Evolutionary conservation across 345 rosid genomes (phyloP), one percentile per base, ranked within the genome.

Genomic region (Heritiera fomes): DNA sequence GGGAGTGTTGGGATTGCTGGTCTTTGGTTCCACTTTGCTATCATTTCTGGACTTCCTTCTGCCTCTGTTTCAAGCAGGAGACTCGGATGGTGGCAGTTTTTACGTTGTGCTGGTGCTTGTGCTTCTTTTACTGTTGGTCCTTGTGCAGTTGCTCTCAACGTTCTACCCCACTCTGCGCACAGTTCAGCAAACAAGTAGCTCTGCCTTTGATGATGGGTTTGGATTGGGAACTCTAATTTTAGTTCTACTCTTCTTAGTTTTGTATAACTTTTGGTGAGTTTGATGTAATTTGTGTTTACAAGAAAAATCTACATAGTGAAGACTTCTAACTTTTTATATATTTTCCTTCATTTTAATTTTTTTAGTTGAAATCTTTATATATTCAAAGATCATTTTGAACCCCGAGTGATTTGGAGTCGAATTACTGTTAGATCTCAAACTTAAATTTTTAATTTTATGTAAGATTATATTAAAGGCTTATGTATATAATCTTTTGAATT

Each of bases 211-310:
- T 38, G 76, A 55, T 38, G 76, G 50, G 32, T 73, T 53, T 73
- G 76, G 76, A 18, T 56, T 73, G 13, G 76, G 64, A 73, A 73
- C 76, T 38, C 6, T 73, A 18, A 8, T 73, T 38, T 55, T 73
- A 1, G 49, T 55, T 55, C 7, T 73, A 17, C 60, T 73, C 18
- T 73, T 73, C 64, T 73, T 73, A 3, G 76, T 73, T 73, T 55
- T 73, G 76, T 73, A 55, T 55, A 18, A 73, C 5, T 55, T 17
- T 55, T 73, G 76, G 76, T 73, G 49, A 34, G 76, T 0, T 5
- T 72, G 61, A 53, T 34, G 38, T 34, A 34, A 34, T 34, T 34
- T 34, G 38, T 34, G 38, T 34, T 34, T 34, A 1, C 32, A 59
- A 2, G 9, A 23, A 28, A 23, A 60, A 7, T 59, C 2, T 20